Evolutionary conservation across 2,329 filamentous ascomycete species (phyloP).

Genomic region (Podosphaera leucotricha): DNA sequence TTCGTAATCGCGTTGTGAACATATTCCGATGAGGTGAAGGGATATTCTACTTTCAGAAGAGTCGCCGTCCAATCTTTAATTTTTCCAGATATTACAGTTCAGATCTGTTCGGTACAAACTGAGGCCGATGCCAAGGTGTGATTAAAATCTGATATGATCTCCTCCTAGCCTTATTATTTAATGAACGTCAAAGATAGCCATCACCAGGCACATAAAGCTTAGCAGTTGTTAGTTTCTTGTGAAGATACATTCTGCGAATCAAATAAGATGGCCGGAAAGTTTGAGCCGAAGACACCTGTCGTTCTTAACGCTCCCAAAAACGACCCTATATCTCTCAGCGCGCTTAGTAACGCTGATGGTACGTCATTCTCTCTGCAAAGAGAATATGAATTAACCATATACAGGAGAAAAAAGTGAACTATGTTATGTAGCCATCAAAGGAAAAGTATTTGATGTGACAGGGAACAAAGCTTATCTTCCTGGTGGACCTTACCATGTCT

Average conservation of each 20-base stretch:
- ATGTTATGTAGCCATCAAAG: conserved; percentile 51
- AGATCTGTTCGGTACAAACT: no score
- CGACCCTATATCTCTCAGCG: conserved; percentile 60
- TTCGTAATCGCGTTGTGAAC: neutral
- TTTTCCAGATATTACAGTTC: no score
- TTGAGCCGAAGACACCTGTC: conserved; percentile 57
- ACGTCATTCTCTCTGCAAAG: neutral
- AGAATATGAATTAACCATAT: neutral
- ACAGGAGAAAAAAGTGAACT: conserved; percentile 40
- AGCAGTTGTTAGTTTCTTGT: neutral
- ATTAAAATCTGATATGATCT: neutral
- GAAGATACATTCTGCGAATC: neutral
- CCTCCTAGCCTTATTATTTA: neutral
- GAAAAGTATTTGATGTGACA: conserved; percentile 82
- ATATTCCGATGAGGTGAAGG: neutral
- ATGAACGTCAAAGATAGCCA: neutral
- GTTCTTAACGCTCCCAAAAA: conserved; percentile 64
- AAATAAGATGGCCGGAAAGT: conserved; percentile 33
- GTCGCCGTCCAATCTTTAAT: no score
- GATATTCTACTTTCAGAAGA: no score
- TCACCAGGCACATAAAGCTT: neutral
- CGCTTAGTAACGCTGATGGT: conserved; percentile 50
- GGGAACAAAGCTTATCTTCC: conserved; percentile 71
- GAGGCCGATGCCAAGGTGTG: no score
- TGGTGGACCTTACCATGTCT: conserved; percentile 71